Evolutionary conservation across 139 green algal species (phyloP).

Genomic region (Klebsormidium nitens): DNA sequence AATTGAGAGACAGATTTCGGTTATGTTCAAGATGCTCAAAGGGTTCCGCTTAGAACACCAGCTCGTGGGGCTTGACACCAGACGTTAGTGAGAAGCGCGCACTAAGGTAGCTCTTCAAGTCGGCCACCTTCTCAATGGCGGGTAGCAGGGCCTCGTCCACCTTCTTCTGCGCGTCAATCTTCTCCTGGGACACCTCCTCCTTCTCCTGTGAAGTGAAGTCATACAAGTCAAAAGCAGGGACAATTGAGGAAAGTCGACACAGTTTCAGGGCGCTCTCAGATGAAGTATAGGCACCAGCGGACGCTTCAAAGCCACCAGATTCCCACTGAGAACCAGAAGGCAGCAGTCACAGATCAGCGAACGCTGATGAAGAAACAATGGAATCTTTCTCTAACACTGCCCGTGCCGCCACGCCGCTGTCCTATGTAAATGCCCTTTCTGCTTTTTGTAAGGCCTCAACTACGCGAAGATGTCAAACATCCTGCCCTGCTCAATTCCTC

Average conservation of each 20-base stretch:
- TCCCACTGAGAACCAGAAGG: neutral
- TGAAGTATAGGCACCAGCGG: neutral
- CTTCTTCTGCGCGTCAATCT: conserved; percentile 87
- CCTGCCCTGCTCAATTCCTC: neutral
- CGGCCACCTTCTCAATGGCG: conserved; percentile 45
- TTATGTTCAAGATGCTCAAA: too few species aligned
- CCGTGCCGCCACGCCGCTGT: too few species aligned
- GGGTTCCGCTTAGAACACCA: conserved; percentile 94
- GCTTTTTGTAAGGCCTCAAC: too few species aligned
- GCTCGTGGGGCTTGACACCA: conserved; percentile 90
- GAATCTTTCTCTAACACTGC: too few species aligned
- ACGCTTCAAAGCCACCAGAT: neutral
- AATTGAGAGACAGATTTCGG: too few species aligned
- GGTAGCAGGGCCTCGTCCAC: conserved; percentile 67
- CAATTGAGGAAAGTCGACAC: neutral
- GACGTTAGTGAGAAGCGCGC: conserved; percentile 81
- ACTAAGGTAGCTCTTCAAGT: conserved; percentile 88
- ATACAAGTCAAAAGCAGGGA: neutral
- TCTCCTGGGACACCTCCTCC: conserved; percentile 71
- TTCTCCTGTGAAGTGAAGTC: conserved; percentile 53
- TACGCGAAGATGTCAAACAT: too few species aligned
- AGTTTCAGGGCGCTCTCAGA: neutral
- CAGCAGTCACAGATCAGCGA: conserved; percentile 2
- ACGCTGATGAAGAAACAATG: too few species aligned
- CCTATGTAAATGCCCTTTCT: too few species aligned